These are phyloP conservation scores for Leishmania guyanensis DNA, from an alignment of 208 protist genomes.

Conservation along the genomic window DNA sequence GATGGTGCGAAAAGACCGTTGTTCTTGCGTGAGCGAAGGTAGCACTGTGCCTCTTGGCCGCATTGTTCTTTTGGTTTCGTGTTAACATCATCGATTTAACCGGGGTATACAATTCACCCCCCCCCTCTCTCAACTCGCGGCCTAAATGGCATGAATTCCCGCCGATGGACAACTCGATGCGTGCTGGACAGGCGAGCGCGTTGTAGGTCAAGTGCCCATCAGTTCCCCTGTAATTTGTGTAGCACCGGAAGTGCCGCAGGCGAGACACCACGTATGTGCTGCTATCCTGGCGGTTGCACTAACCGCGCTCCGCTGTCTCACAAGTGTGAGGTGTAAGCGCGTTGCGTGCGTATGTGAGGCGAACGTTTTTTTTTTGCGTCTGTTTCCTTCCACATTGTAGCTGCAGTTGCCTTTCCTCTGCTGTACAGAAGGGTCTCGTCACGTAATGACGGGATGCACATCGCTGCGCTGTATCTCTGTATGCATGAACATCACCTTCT, in stretches of 20 bases:
- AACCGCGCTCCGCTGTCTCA: not conserved
- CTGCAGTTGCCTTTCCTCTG: not conserved
- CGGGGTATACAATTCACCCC: not conserved
- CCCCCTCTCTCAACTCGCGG: conserved; percentile 9
- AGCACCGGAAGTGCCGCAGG: not conserved
- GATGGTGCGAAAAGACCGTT: not conserved
- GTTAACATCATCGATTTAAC: not conserved
- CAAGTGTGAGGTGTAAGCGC: not conserved
- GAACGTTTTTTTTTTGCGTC: not conserved
- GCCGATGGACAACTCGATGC: not conserved
- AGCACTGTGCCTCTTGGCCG: not conserved
- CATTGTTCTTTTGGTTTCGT: not conserved
- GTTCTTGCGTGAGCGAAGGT: not conserved
- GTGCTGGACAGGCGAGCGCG: not conserved
- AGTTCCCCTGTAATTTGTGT: not conserved
- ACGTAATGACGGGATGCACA: not conserved
- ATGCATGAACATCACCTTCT: not conserved
- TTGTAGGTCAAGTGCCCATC: not conserved
- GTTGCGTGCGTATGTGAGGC: not conserved
- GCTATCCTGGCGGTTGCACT: not conserved
- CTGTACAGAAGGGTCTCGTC: not conserved
- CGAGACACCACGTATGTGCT: not conserved
- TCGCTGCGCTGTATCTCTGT: not conserved
- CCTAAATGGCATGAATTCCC: not conserved
- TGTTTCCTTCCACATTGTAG: not conserved